A percentile compares a stretch with the other conserved stretches of the same genome.
phyloP scores from a whole-genome alignment of 2,329 filamentous ascomycete species.

The Monilinia aucupariae region DNA sequence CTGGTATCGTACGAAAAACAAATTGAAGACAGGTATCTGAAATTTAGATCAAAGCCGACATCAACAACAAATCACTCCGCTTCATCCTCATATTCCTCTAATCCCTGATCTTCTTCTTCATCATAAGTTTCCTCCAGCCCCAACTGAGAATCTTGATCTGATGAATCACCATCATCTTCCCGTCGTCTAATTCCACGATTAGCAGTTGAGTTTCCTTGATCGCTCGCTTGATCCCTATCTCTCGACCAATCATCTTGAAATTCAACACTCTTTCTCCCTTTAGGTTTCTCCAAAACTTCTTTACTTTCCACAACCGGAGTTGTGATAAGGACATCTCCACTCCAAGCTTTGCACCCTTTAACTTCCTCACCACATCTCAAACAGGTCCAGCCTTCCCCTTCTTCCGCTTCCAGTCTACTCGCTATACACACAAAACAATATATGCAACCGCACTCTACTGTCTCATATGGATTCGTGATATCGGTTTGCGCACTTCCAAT shows the following conservation, averaged over 20 bases:
- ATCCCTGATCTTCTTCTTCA: slow-evolving; percentile 27
- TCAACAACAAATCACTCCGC: not conserved
- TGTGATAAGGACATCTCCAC: slow-evolving; percentile 73
- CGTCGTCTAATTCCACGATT: not conserved
- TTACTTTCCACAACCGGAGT: slow-evolving; percentile 25
- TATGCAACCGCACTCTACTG: slow-evolving; percentile 80
- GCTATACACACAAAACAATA: slow-evolving; percentile 98
- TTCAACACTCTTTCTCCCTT: slow-evolving; percentile 3
- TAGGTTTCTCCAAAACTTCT: not conserved
- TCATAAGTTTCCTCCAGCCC: slow-evolving; percentile 30
- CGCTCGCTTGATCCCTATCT: not conserved
- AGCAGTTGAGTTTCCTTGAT: not conserved
- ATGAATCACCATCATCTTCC: slow-evolving; percentile 13
- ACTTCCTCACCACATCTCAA: slow-evolving; percentile 79
- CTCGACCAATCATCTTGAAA: not conserved
- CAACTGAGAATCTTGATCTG: slow-evolving; percentile 23
- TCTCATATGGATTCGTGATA: slow-evolving; percentile 92
- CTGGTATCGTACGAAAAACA: slow-evolving; percentile 3
- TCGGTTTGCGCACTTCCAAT: slow-evolving; percentile 86
- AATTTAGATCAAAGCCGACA: not conserved
- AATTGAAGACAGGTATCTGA: not conserved
- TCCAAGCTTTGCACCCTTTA: slow-evolving; percentile 85
- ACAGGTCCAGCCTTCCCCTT: slow-evolving; percentile 91
- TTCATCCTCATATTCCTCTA: slow-evolving; percentile 6
- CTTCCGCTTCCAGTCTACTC: slow-evolving; percentile 81